Evolutionary conservation across 2,329 filamentous ascomycete genomes (phyloP).

Genomic region (Furcasterigmium furcatum): DNA sequence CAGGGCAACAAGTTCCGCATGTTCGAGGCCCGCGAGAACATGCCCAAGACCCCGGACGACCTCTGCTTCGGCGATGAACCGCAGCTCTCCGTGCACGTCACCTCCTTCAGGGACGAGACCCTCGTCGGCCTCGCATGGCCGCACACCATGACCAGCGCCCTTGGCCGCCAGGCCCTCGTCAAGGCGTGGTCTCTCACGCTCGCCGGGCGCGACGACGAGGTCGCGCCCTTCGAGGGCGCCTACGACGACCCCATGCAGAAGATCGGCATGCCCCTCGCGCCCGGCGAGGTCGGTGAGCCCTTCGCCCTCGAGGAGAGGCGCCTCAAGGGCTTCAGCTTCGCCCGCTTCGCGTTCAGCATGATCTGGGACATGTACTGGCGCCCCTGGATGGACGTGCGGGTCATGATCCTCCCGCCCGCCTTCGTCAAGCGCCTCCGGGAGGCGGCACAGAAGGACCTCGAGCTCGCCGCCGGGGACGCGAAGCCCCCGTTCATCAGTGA

Average conservation of each 20-base stretch:
- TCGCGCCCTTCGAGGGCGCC: constrained; percentile 29
- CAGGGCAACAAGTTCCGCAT: constrained; percentile 11
- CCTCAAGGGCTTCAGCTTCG: constrained; percentile 20
- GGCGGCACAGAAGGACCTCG: constrained; percentile 24
- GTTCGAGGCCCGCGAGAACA: constrained; percentile 12
- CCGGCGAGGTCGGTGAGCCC: constrained; percentile 14
- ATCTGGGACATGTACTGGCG: constrained; percentile 26
- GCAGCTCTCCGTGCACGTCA: constrained; percentile 43
- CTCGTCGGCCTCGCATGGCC: constrained; percentile 41
- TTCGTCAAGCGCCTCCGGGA: constrained; percentile 23
- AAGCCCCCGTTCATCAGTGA: constrained; percentile 37
- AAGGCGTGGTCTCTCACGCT: constrained; percentile 43
- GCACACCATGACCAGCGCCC: constrained; percentile 44
- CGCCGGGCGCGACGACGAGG: constrained; percentile 34
- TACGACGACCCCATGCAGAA: constrained; percentile 29
- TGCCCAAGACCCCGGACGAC: constrained; percentile 27
- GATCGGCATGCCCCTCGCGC: constrained; percentile 13
- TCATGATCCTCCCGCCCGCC: constrained; percentile 32
- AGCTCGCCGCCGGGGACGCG: constrained; percentile 8
- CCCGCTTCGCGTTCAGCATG: constrained; percentile 28
- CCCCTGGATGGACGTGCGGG: constrained; percentile 26
- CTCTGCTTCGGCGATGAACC: constrained; percentile 38
- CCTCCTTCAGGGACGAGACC: constrained; percentile 46
- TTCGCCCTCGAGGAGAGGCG: constrained; percentile 18
- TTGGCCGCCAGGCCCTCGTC: constrained; percentile 38